These are phyloP conservation scores for Monascus ruber DNA, from an alignment of 2,329 filamentous ascomycete species.

Conservation along the genomic window DNA sequence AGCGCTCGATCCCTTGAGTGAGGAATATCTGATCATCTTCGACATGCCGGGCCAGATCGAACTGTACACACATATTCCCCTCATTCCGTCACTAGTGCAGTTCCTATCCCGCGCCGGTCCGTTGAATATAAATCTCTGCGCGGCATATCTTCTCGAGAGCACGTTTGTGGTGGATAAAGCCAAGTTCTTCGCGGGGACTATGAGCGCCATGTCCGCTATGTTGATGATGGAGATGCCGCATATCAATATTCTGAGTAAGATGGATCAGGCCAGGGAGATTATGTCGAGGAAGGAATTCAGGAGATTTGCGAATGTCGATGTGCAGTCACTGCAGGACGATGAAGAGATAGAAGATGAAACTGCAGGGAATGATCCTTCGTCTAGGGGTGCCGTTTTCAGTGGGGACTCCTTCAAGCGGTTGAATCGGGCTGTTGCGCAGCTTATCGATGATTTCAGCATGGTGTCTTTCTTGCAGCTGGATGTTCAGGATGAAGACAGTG, in stretches of 20 bases:
- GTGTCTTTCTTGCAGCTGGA: slow-evolving; percentile 88
- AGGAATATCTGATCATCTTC: slow-evolving; percentile 95
- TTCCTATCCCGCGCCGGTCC: slow-evolving; percentile 68
- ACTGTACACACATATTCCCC: slow-evolving; percentile 91
- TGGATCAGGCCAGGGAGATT: slow-evolving; percentile 90
- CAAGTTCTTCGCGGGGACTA: slow-evolving; percentile 92
- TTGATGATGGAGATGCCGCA: slow-evolving; percentile 96
- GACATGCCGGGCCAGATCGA: slow-evolving; percentile 99
- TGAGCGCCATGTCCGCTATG: slow-evolving; percentile 98
- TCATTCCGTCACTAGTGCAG: slow-evolving; percentile 72
- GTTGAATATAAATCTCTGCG: slow-evolving; percentile 83
- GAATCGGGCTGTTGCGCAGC: slow-evolving; percentile 74
- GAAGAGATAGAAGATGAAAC: slow-evolving; percentile 37
- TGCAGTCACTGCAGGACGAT: slow-evolving; percentile 63
- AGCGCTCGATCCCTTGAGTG: slow-evolving; percentile 70
- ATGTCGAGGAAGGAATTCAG: slow-evolving; percentile 80
- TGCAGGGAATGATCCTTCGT: slow-evolving; percentile 49
- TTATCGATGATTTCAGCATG: slow-evolving; percentile 98
- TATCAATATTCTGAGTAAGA: slow-evolving; percentile 92
- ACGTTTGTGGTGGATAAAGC: slow-evolving; percentile 92
- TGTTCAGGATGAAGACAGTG: slow-evolving; percentile 82
- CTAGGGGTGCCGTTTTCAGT: slow-evolving; percentile 61
- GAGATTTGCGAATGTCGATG: slow-evolving; percentile 79
- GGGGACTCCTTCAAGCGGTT: slow-evolving; percentile 71
- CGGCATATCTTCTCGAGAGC: slow-evolving; percentile 86